phyloP scores from a whole-genome alignment of 2,329 filamentous ascomycete genomes.

The Allantophomopsis cytisporea region DNA sequence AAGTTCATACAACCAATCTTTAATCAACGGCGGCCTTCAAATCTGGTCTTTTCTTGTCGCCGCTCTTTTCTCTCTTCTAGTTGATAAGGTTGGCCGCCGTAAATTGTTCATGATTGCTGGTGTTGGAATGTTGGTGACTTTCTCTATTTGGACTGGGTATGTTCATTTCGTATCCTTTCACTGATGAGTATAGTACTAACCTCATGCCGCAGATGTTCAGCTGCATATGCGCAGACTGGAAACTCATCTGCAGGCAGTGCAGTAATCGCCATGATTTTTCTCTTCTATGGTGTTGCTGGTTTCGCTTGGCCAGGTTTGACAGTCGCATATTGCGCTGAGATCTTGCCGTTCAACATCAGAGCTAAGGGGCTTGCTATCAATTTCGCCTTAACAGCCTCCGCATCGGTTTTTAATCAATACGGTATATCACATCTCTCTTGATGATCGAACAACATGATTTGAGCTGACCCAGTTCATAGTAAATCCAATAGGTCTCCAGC shows the following conservation, averaged over 20 bases:
- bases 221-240: constrained; percentile 6
- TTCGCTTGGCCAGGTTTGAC: constrained; percentile 11
- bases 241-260: constrained; percentile 14
- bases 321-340: constrained; percentile 8
- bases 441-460: not conserved
- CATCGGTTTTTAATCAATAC: constrained; percentile 11
- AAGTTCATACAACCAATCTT: constrained; percentile 7
- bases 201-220: constrained; percentile 10
- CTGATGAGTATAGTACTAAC: constrained; percentile 5
- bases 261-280: constrained; percentile 21
- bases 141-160: constrained; percentile 14
- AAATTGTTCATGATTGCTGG: constrained; percentile 35
- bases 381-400: constrained; percentile 9
- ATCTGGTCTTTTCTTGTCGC: constrained; percentile 22
- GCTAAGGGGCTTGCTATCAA: constrained; percentile 9
- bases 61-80: constrained; percentile 27
- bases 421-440: not conserved
- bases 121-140: constrained; percentile 12
- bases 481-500: constrained; percentile 9
- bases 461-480: constrained; percentile 2
- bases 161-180: constrained; percentile 11
- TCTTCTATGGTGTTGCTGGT: constrained; percentile 19
- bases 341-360: constrained; percentile 10
- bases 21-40: constrained; percentile 10
- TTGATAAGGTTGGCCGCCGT: constrained; percentile 20